Evolutionary conservation across 331 rosid species (phyloP).

Genomic region (Telfairia occidentalis): DNA sequence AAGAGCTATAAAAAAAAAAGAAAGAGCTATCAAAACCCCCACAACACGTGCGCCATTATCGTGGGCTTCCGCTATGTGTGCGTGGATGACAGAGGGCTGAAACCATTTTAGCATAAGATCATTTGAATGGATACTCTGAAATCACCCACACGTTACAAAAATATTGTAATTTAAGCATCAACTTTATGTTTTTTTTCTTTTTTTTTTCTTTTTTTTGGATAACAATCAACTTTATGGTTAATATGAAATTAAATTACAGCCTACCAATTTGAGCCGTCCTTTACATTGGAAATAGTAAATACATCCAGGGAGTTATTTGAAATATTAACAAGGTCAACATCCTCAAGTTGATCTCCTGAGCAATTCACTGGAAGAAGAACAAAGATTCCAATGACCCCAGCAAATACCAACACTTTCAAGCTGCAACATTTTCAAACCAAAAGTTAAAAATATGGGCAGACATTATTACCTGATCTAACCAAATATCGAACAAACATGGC

Average conservation of each 20-base stretch:
- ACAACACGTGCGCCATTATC: background rate
- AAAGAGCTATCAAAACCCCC: background rate
- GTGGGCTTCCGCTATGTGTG: background rate
- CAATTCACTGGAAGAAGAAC: conserved; percentile 82
- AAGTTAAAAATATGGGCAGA: background rate
- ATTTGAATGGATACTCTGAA: background rate
- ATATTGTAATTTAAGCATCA: background rate
- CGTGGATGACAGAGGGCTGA: background rate
- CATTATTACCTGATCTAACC: background rate
- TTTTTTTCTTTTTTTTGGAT: too few relatives aligned
- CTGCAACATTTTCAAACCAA: conserved; percentile 30
- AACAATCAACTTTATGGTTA: background rate
- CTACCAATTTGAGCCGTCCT: conserved; percentile 55
- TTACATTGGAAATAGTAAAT: conserved; percentile 79
- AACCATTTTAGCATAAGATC: background rate
- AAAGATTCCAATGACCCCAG: conserved; percentile 70
- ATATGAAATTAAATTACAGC: conserved; percentile 20
- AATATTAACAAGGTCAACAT: conserved; percentile 44
- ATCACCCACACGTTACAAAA: background rate
- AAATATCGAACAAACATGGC: background rate
- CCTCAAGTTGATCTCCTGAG: conserved; percentile 51
- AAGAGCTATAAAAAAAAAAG: background rate
- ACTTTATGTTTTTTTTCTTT: background rate
- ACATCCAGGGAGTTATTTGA: conserved; percentile 65
- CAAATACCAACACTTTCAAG: conserved; percentile 58